Evolutionary conservation across 1,284 basidiomycete genomes (phyloP), one percentile per base, ranked within the genome.

Genomic region (Cryptococcus neoformans): DNA sequence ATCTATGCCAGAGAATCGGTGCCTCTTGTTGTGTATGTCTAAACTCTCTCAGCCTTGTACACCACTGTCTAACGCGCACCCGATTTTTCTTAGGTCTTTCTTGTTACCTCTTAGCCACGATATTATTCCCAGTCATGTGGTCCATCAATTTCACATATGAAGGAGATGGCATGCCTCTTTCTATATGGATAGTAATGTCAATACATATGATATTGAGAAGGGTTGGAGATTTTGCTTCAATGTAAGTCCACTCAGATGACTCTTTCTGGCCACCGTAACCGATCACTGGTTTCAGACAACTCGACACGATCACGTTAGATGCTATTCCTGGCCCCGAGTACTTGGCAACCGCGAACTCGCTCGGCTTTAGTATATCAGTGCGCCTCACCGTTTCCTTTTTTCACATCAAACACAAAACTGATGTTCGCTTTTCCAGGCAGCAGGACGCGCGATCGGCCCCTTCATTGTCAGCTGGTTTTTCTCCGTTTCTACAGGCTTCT

Each of bases 61-160:
- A 14, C 21, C n/a, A 12, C 4, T 28, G 44, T 21, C 39, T 4
- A 44, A 14, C n/a, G 42, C 3, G 6, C 6, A 58, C 28, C 28
- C 4, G 28, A 4, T 28, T 28, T 28, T 28, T 4, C 28, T 28
- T 28, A 70, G 69, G 65, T 51, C 62, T 74, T 2, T 3, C 57
- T 7, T 57, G 63, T 11, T 73, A 74, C 44, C 66, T 69, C 1
- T 10, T 62, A 1, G 67, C 64, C 0, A 64, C 66, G 0, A 6
- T 63, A 1, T 62, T 74, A 42, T 72, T 70, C 49, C 72, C 72
- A 0, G 34, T 70, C 0, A 47, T 69, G 6, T 73, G 70, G 72
- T 60, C 55, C 2, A 39, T 66, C 16, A 66, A 57, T 45, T 59
- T 57, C 39, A 35, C 56, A 8, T 35, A 49, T 28, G 34, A 44